Evolutionary conservation across 2,329 filamentous ascomycete genomes (phyloP), one percentile per base, ranked within the genome.

Genomic region (Colletotrichum graminicola): DNA sequence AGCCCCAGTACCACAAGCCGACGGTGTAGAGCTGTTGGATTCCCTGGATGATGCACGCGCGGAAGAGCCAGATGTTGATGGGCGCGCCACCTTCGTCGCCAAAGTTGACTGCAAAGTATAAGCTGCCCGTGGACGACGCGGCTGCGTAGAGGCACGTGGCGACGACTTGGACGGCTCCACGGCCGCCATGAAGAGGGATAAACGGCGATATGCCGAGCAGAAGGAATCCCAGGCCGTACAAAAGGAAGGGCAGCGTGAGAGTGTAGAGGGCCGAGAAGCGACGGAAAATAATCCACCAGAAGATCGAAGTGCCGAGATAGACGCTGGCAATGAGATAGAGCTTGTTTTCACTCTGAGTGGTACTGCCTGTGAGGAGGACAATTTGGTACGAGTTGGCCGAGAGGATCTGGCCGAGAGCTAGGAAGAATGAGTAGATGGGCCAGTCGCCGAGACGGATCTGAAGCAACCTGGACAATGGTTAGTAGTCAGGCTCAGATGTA

Each of bases 61-160:
- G 86, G 80, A 89, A 90, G 29, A 90, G 88, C 89, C 89, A 92
- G 43, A 88, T 84, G 76, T 87, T 89, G 54, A 91, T 86, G 12
- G 89, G 88, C 2, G 87, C 85, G 59, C 89, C 89, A 52, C 87
- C 88, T 81, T 91, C 89, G 73, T 88, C 87, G 67, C 90, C 89
- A 75, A 91, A 92, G 78, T 92, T 92, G 62, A 91, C 84, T 2
- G 90, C 86, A 76, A 92, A 92, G 81, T 89, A 91, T 66, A 92
- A 83, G 0, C 87, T 88, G 11, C 90, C 90, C 47, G 87, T 88
- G 14, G 89, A 86, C 3, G 90, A 90, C 5, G 89, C 90, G 6
- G 86, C 82, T 2, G 89, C 88, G 76, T 92, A 92, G 36, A 90
- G 76, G 6, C 83, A 89, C 3, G 89, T 89, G 11, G 88, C 90